Percentiles rank a stretch among this genome's conserved stretches.
Conservation (phyloP, 176 grass and related monocot species). For the Secale cereale region DNA sequence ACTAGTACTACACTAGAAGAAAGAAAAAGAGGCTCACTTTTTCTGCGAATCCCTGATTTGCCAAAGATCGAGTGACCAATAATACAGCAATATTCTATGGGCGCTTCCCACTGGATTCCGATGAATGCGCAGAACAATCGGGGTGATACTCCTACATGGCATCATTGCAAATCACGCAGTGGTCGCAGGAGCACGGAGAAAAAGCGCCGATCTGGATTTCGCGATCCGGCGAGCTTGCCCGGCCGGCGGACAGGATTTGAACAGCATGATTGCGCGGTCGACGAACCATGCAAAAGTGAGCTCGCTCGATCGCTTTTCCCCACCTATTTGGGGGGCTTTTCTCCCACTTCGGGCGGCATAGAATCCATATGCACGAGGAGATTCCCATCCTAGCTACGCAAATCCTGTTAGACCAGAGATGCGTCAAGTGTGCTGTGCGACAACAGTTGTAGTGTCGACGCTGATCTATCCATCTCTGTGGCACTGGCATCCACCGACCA, state of each 20-base stretch:
- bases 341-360: conserved; percentile 72
- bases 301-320: conserved; percentile 22
- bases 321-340: conserved; percentile 29
- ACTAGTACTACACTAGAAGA: not conserved
- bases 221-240: conserved; percentile 10
- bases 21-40: conserved; percentile 1
- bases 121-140: conserved; percentile 11
- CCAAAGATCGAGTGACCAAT: conserved; percentile 40
- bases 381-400: conserved; percentile 33
- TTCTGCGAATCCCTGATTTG: conserved; percentile 13
- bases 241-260: conserved; percentile 16
- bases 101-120: conserved; percentile 29
- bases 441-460: not conserved
- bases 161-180: conserved; percentile 16
- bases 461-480: not conserved
- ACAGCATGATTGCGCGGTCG: conserved; percentile 63
- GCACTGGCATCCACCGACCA: not conserved
- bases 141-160: not conserved
- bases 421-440: conserved; percentile 24
- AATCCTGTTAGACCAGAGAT: conserved; percentile 20
- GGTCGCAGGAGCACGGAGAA: not conserved
- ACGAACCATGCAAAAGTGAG: conserved; percentile 48
- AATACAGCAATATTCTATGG: conserved; percentile 36
- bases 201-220: conserved; percentile 10
- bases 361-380: conserved; percentile 42